Conservation (phyloP, 2,329 filamentous ascomycete species). For the Microcyclospora pomicola region DNA sequence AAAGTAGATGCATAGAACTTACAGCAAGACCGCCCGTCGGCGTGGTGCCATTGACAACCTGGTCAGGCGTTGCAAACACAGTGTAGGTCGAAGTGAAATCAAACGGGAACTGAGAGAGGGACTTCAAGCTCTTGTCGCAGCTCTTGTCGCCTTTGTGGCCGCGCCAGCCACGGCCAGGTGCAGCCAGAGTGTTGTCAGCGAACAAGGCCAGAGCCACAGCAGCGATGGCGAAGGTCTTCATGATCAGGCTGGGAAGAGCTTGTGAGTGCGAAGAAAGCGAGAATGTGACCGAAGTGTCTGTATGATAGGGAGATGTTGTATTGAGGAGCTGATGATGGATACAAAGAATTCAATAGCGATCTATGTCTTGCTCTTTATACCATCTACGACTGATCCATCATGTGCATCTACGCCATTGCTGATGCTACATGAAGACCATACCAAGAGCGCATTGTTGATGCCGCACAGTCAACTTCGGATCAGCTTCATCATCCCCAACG, state of each 20-base stretch:
- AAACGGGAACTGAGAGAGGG: slow-evolving; percentile 17
- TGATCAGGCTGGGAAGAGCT: too few species aligned
- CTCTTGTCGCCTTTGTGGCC: slow-evolving; percentile 2
- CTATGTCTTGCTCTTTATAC: too few species aligned
- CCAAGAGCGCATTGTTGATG: too few species aligned
- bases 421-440: too few species aligned
- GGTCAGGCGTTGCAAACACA: slow-evolving; percentile 35
- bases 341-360: too few species aligned
- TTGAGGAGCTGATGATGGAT: too few species aligned
- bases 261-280: neutral
- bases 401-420: too few species aligned
- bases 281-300: neutral
- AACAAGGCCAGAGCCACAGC: neutral
- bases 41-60: slow-evolving; percentile 34
- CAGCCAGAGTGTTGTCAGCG: neutral
- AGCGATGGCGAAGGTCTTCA: too few species aligned
- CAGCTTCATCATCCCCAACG: too few species aligned
- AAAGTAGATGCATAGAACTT: slow-evolving; percentile 1
- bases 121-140: slow-evolving; percentile 1
- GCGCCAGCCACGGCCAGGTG: neutral
- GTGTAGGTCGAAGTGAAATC: slow-evolving; percentile 35
- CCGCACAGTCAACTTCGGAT: too few species aligned
- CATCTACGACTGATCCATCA: too few species aligned
- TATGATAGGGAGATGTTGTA: neutral
- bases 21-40: slow-evolving; percentile 13